Conservation (phyloP, 805 yeast genomes). For the Candida morakotiae region DNA sequence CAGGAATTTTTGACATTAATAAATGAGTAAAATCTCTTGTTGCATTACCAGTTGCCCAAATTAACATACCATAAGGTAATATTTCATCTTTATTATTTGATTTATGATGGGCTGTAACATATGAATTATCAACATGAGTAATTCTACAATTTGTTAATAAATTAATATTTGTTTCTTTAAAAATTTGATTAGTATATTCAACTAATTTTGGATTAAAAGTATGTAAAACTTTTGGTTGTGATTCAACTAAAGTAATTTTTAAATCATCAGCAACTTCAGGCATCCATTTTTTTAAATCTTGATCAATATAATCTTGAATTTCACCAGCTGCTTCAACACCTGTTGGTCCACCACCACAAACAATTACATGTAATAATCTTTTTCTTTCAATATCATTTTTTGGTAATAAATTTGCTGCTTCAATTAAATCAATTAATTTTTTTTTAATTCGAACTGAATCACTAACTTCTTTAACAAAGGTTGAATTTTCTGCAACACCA, state of each 20-base stretch:
- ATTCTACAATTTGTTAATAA: conserved; percentile 84
- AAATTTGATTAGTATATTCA: conserved; percentile 75
- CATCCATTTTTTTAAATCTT: conserved; percentile 85
- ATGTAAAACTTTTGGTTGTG: conserved; percentile 80
- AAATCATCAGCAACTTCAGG: conserved; percentile 81
- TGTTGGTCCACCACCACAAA: conserved; percentile 98
- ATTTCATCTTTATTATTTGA: conserved; percentile 58
- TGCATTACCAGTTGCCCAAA: conserved; percentile 98
- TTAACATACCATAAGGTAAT: conserved; percentile 86
- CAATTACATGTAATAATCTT: conserved; percentile 81
- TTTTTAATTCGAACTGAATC: conserved; percentile 83
- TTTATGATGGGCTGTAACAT: conserved; percentile 67
- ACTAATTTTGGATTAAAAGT: conserved; percentile 68
- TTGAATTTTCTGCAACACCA: conserved; percentile 85
- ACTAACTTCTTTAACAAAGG: conserved; percentile 83
- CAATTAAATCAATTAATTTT: conserved; percentile 80
- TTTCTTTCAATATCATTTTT: conserved; percentile 73
- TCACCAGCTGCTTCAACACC: conserved; percentile 98
- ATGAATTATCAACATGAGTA: conserved; percentile 69
- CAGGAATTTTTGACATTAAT: conserved; percentile 64
- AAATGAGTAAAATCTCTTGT: conserved; percentile 71
- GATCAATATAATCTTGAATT: conserved; percentile 88
- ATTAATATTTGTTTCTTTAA: conserved; percentile 62
- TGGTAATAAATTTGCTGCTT: conserved; percentile 80
- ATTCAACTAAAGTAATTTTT: conserved; percentile 82